Evolutionary conservation across 2,329 filamentous ascomycete genomes (phyloP), one percentile per base, ranked within the genome.

Genomic region (Colletotrichum karsti): DNA sequence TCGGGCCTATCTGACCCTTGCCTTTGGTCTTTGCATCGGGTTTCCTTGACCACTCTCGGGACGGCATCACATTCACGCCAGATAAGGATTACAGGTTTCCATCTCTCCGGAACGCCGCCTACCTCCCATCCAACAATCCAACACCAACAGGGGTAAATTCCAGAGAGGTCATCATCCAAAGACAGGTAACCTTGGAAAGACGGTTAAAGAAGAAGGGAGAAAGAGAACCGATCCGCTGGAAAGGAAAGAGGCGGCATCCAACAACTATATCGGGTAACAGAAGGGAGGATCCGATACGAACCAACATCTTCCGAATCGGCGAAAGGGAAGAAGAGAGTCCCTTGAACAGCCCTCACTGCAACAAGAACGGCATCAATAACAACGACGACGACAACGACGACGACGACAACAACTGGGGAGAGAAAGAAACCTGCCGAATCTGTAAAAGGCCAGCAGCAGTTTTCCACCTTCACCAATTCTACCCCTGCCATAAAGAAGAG

Each of bases 11-110:
- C 55, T 48, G 55, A 33, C n/a, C 26, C 55, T 58, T 28, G 55
- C 13, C 35, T 48, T 46, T 26, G 33, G 26, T 28, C 20, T n/a
- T 48, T 46, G 22, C 13, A 30, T 24, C 56, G 18, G 39, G 18
- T 24, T 66, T 65, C 22, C 50, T 60, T 60, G 60, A 65, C 56
- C 30, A 41, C 30, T 24, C 24, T 22, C 30, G 44, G 59, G 44
- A 56, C 44, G 46, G 39, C 50, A 60, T 60, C 44, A 10, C 33
- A 54, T 50, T 35, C 54, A 20, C 39, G 10, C n/a, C 44, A 33
- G 13, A 26, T 39, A 6, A n/a, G 33, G 12, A 12, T 30, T 48
- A 35, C 54, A 26, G 22, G 54, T 48, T 62, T 13, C 50, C 67
- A 51, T 26, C 48, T 18, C 33, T 30, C 35, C 28, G 28, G 18